Evolutionary conservation across 768 basidiomycete species (phyloP).

Genomic region (Hortiboletus campestris): DNA sequence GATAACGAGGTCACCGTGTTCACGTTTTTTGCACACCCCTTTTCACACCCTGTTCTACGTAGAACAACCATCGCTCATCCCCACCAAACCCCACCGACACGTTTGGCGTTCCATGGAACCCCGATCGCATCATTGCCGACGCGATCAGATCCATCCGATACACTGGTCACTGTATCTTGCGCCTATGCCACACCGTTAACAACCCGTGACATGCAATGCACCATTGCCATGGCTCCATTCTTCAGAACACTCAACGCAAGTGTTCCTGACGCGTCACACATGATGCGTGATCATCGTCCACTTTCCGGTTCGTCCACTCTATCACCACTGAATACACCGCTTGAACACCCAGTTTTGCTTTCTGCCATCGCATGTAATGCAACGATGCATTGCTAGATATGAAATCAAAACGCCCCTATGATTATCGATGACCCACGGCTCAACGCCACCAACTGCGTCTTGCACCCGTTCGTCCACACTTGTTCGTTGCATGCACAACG

Average conservation of each 20-base stretch:
- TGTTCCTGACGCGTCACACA: slow-evolving; percentile 2
- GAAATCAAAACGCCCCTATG: slow-evolving; percentile 26
- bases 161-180: not conserved
- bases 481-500: slow-evolving; percentile 4
- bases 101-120: too few species aligned
- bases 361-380: slow-evolving; percentile 14
- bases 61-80: slow-evolving; percentile 10
- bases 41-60: slow-evolving; percentile 18
- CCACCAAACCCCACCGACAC: slow-evolving; percentile 12
- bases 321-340: slow-evolving; percentile 19
- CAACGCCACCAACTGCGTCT: not conserved
- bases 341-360: slow-evolving; percentile 2
- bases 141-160: slow-evolving; percentile 20
- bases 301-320: slow-evolving; percentile 15
- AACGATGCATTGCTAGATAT: slow-evolving; percentile 25
- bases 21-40: slow-evolving; percentile 21
- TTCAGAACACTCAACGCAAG: slow-evolving; percentile 3
- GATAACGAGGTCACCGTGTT: slow-evolving; percentile 27
- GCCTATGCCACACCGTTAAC: slow-evolving; percentile 8
- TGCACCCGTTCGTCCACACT: slow-evolving; percentile 13
- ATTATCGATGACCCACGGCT: slow-evolving; percentile 20
- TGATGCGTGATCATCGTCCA: slow-evolving; percentile 3
- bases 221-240: slow-evolving; percentile 10
- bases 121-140: slow-evolving; percentile 1
- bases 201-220: slow-evolving; percentile 15